Percentiles rank a stretch among this genome's conserved stretches.
Evolutionary conservation across 164 flowering plant genomes (phyloP).

Genomic region (Kingdonia uniflora): DNA sequence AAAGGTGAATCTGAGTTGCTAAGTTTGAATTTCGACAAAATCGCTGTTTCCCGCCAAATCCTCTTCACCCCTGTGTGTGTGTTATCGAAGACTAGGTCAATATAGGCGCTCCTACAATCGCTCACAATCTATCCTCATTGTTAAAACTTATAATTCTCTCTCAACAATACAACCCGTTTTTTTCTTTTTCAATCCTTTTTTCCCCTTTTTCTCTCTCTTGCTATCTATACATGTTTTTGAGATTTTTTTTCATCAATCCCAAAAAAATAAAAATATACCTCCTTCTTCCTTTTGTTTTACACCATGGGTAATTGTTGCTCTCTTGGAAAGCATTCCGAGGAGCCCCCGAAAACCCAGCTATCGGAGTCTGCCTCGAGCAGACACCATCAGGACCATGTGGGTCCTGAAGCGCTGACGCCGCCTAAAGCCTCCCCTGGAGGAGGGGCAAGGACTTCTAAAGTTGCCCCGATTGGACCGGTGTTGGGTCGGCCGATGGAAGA

Average conservation of each 20-base stretch:
- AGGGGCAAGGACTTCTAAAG: conserved; percentile 27
- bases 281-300: conserved; percentile 6
- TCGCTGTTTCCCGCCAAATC: no score
- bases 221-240: conserved; percentile 5
- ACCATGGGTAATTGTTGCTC: conserved; percentile 67
- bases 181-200: conserved; percentile 3
- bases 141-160: not conserved
- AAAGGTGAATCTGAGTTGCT: no score
- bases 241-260: conserved; percentile 10
- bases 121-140: conserved; percentile 17
- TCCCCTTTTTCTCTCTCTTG: conserved; percentile 1
- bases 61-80: no score
- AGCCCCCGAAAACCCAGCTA: not conserved
- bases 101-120: conserved; percentile 11
- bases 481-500: conserved; percentile 48
- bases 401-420: conserved; percentile 6
- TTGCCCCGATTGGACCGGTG: conserved; percentile 38
- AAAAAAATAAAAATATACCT: conserved; percentile 1
- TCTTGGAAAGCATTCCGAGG: conserved; percentile 13
- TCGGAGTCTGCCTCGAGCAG: not conserved
- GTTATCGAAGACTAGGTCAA: no score
- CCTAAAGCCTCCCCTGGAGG: conserved; percentile 11
- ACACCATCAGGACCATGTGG: conserved; percentile 5
- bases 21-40: no score
- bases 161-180: conserved; percentile 22